Evolutionary conservation across 148 eudicot species (phyloP), one percentile per base, ranked within the genome.

Genomic region (Vaccinium darrowii): DNA sequence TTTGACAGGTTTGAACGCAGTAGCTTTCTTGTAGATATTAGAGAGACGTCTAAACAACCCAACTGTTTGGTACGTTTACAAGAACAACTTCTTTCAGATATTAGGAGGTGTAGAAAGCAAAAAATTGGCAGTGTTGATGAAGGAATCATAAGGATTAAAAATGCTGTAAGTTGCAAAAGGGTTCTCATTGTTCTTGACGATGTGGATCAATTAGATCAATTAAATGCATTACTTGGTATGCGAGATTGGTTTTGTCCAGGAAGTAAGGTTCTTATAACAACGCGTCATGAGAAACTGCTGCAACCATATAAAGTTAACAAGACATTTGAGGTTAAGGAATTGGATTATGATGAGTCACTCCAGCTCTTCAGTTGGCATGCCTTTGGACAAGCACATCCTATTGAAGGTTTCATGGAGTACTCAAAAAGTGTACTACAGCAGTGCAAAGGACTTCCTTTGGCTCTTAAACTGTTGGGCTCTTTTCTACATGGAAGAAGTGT

Each of bases 351-450:
- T 33, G 82, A 79, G 18, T 30, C 82, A 79, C 65, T 79, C 16
- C 50, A 57, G 76, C 83, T 81, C 39, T 81, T 81, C n/a, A 63
- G 83, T 49, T 65, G 75, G 83, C 83, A 81, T 81, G 83, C 83
- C 57, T 65, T 81, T 33, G 57, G 76, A 65, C 58, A 65, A 81
- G n/a, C 13, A 5, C 76, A 47, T 18, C 83, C 57, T 7, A 49
- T 65, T 49, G 83, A 81, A 65, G 83, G 57, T n/a, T 81, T n/a
- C 43, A 13, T 65, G 56, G 76, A 81, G 69, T 15, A 63, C 74
- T 57, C 76, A 49, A 47, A 65, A 65, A 57, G n/a, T 8, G 56
- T 65, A 13, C 14, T 81, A 23, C 25, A 49, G 54, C 56, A 81
- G 12, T 65, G 76, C 43, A 36, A 18, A 65, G 76, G 83, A 18